Percentiles rank a stretch among this genome's conserved stretches.
These are phyloP conservation scores for Boletus subparvulus DNA, from an alignment of 768 basidiomycete species.

Conservation along the genomic window DNA sequence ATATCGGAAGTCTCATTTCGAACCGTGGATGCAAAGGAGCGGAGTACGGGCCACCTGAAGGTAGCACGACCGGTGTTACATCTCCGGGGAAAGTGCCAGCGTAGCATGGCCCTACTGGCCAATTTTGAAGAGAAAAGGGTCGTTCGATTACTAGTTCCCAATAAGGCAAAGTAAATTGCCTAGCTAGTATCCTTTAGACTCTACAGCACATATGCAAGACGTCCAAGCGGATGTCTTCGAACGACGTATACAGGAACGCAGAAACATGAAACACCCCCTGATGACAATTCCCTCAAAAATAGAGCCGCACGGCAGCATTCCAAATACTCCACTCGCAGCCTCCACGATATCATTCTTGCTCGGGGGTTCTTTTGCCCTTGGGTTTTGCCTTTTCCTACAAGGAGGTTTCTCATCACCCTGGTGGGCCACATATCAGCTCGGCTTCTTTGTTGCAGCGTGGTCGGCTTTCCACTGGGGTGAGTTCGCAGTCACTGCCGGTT, in stretches of 20 bases:
- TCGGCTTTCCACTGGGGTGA: slow-evolving; percentile 91
- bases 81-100: slow-evolving; percentile 7
- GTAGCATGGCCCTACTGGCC: slow-evolving; percentile 19
- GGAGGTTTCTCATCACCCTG: slow-evolving; percentile 46
- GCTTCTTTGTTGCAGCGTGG: slow-evolving; percentile 82
- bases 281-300: slow-evolving; percentile 51
- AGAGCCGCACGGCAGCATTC: slow-evolving; percentile 54
- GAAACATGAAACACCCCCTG: slow-evolving; percentile 40
- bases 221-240: slow-evolving; percentile 39
- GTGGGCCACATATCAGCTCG: slow-evolving; percentile 76
- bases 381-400: slow-evolving; percentile 47
- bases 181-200: too few species aligned
- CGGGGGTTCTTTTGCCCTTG: slow-evolving; percentile 67
- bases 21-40: slow-evolving; percentile 24
- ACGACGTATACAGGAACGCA: slow-evolving; percentile 44
- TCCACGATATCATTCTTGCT: slow-evolving; percentile 83
- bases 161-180: slow-evolving; percentile 10
- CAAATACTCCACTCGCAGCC: slow-evolving; percentile 85
- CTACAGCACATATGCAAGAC: slow-evolving; percentile 18
- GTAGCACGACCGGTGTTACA: slow-evolving; percentile 8
- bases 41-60: slow-evolving; percentile 1
- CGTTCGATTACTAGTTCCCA: not conserved
- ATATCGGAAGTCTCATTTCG: slow-evolving; percentile 40
- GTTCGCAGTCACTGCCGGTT: slow-evolving; percentile 93
- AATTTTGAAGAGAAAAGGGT: not conserved